Conservation (phyloP, 2,329 filamentous ascomycete species). For the Ceratocystis huliohia region DNA sequence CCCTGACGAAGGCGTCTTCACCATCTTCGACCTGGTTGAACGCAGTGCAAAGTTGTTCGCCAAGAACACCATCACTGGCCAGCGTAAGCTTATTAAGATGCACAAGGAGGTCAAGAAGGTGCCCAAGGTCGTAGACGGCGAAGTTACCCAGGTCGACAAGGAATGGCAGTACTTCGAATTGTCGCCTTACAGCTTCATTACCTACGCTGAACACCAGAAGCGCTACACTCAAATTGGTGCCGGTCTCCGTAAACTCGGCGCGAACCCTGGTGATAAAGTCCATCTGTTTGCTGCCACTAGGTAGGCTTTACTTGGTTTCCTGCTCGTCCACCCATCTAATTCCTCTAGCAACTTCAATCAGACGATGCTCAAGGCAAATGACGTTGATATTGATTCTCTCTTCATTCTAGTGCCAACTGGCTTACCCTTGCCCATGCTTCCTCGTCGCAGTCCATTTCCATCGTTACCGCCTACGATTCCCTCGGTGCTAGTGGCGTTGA, state of each 20-base stretch:
- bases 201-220: conserved; percentile 66
- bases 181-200: conserved; percentile 60
- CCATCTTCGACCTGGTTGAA: conserved; percentile 66
- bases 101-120: conserved; percentile 81
- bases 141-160: conserved; percentile 71
- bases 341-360: neutral
- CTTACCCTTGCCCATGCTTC: conserved; percentile 64
- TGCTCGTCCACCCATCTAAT: neutral
- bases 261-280: conserved; percentile 53
- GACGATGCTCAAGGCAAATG: neutral
- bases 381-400: conserved; percentile 21
- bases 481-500: conserved; percentile 72
- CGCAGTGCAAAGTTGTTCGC: conserved; percentile 52
- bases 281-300: conserved; percentile 79
- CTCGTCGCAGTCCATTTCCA: conserved; percentile 74
- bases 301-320: conserved; percentile 31
- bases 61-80: conserved; percentile 54
- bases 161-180: conserved; percentile 86
- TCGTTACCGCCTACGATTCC: conserved; percentile 91
- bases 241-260: conserved; percentile 61
- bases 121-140: conserved; percentile 74
- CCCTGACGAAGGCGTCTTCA: conserved; percentile 57
- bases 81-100: conserved; percentile 59
- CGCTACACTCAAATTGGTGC: conserved; percentile 56
- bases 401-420: conserved; percentile 56